Conservation (phyloP, 305 asterid species). For the Solanum hybrid region DNA sequence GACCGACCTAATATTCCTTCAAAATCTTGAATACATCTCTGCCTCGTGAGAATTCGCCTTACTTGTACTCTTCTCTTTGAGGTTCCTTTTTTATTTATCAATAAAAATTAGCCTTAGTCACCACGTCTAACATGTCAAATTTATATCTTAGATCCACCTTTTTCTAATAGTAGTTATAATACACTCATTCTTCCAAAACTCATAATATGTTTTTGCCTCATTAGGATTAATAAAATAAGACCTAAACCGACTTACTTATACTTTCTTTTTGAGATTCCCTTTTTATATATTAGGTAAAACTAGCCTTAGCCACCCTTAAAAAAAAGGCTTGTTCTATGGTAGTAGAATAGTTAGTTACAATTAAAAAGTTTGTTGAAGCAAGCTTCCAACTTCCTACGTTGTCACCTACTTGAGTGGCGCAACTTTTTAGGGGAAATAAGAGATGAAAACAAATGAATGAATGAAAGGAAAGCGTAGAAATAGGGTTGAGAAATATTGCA, state of each 20-base stretch:
- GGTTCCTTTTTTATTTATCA: background rate
- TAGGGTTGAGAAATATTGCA: slow-evolving; percentile 27
- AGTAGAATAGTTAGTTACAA: background rate
- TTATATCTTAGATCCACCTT: background rate
- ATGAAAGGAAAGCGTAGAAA: background rate
- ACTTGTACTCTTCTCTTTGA: background rate
- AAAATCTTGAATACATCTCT: background rate
- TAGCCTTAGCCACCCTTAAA: background rate
- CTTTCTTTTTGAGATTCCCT: background rate
- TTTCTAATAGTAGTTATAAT: background rate
- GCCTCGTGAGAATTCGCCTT: background rate
- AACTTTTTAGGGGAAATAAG: slow-evolving; percentile 6
- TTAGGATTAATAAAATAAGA: too few species aligned
- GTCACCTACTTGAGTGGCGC: slow-evolving; percentile 23
- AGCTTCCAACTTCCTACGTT: slow-evolving; percentile 2
- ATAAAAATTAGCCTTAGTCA: background rate
- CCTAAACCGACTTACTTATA: background rate
- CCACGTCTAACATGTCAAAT: background rate
- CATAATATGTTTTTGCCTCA: background rate
- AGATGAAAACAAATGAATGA: background rate
- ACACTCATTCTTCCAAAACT: background rate
- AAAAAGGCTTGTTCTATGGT: background rate
- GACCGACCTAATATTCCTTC: background rate
- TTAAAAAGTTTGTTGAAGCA: background rate
- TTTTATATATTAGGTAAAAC: background rate